Base-by-base conservation (phyloP, 208 protist species). In the Trypanosoma melophagium region DNA sequence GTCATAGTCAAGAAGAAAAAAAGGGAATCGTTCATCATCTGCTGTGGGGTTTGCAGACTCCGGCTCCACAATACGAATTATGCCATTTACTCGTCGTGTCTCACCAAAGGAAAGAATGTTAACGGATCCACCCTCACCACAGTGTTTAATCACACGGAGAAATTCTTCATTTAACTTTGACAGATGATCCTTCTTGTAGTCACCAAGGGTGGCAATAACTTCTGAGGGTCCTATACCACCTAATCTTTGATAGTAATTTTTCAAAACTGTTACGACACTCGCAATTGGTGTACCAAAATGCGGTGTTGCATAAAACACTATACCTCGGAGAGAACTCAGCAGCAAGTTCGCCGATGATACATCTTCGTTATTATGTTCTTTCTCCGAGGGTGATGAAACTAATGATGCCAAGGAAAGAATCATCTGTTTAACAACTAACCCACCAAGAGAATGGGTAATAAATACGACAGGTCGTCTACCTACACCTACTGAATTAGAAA, bases 221-320 rank as follows among this genome's bases (percentile, higher is more conserved):
- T 74, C 63, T 0, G 84, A 87, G 13, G 84, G 80, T 41, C 63
- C 78, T 4, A 87, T 61, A 13, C 84, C 84, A 22, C 81, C 85
- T 17, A 85, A 45, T 12, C 70, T 69, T 44, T 83, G 71, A 63
- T 87, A 91, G 62, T 84, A 85, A 41, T 79, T 71, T 55, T 78
- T 66, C 25, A 87, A 40, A 9, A 79, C 79, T 0, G 85, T 83
- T 40, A 88, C 79, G 19, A 88, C 70, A 54, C 81, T 87, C 7
- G 82, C 81, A 17, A 91, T 62, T 3, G 72, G 73, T 9, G 85
- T 80, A 1, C 85, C 85, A 76, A 91, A 91, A 69, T 91, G 85
- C 19, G 85, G 85, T 7, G 85, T 91, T 16, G 77, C 71, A 69
- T 87, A 91, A 49, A 91, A 91, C 22, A 91, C 85, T 25, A 86